A percentile compares a stretch with the other conserved stretches of the same genome.
Evolutionary conservation across 73 alveolate species (phyloP).

Genomic region (Tetrahymena thermophila): DNA sequence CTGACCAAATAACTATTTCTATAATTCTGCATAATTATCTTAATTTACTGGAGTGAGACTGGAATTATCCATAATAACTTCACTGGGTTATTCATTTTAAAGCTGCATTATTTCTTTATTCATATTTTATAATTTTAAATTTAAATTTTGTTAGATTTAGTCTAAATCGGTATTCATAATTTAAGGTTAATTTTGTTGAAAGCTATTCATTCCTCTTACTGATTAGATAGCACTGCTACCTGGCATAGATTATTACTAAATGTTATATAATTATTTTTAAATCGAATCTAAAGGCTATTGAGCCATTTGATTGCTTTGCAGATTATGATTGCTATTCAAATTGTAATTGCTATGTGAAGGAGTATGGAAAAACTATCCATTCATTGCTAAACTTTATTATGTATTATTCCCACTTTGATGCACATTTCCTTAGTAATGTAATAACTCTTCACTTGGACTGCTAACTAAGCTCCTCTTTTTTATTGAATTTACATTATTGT

Average conservation of each 20-base stretch:
- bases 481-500: not conserved
- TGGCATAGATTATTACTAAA: not conserved
- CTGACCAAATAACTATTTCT: not conserved
- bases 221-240: not conserved
- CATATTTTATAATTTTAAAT: not conserved
- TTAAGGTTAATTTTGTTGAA: not conserved
- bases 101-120: not conserved
- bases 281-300: not conserved
- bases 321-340: not conserved
- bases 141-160: not conserved
- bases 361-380: not conserved
- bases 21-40: not conserved
- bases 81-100: not conserved
- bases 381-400: not conserved
- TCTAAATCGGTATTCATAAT: not conserved
- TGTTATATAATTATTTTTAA: not conserved
- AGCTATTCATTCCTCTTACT: not conserved
- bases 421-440: not conserved
- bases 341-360: not conserved
- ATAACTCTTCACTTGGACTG: not conserved
- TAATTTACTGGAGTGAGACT: not conserved
- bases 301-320: not conserved
- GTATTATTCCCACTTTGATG: not conserved
- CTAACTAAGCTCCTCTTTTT: not conserved
- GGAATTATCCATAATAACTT: not conserved